phyloP scores from a whole-genome alignment of 2,329 filamentous ascomycete genomes.

The Penicillium sp. region DNA sequence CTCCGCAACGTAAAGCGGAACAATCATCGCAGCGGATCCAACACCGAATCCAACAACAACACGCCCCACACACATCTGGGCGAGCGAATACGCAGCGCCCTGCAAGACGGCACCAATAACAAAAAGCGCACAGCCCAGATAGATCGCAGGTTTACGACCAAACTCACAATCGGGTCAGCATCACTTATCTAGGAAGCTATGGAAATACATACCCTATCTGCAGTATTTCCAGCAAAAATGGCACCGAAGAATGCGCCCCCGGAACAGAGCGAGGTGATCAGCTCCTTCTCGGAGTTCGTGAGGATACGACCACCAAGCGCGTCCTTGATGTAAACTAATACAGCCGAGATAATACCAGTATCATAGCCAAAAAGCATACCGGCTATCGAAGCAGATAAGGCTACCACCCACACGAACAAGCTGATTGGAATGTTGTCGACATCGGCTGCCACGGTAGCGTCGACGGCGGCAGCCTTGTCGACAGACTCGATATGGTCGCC shows the following conservation, averaged over 20 bases:
- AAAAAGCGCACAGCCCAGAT: slow-evolving; percentile 48
- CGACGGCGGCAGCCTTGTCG: slow-evolving; percentile 10
- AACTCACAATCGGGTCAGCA: slow-evolving; percentile 26
- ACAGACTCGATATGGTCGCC: slow-evolving; percentile 19
- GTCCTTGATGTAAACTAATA: slow-evolving; percentile 40
- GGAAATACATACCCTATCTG: slow-evolving; percentile 41
- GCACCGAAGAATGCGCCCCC: slow-evolving; percentile 55
- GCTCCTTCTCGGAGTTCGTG: slow-evolving; percentile 53
- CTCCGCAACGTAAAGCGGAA: slow-evolving; percentile 56
- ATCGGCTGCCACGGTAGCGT: slow-evolving; percentile 13
- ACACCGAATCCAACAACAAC: slow-evolving; percentile 57
- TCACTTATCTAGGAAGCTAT: neutral
- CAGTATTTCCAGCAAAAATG: slow-evolving; percentile 42
- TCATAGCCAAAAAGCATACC: slow-evolving; percentile 50
- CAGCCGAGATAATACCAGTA: slow-evolving; percentile 53
- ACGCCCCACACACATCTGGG: slow-evolving; percentile 52
- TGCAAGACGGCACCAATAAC: slow-evolving; percentile 45
- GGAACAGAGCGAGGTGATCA: slow-evolving; percentile 58
- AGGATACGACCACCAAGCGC: slow-evolving; percentile 48
- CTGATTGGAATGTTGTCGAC: slow-evolving; percentile 46
- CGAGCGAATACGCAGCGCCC: slow-evolving; percentile 43
- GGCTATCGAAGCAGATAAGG: slow-evolving; percentile 41
- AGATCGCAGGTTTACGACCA: slow-evolving; percentile 49
- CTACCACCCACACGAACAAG: slow-evolving; percentile 46
- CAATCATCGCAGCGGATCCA: slow-evolving; percentile 55